These are phyloP conservation scores for Fulvia fulva DNA, from an alignment of 2,329 filamentous ascomycete species.

Conservation along the genomic window DNA sequence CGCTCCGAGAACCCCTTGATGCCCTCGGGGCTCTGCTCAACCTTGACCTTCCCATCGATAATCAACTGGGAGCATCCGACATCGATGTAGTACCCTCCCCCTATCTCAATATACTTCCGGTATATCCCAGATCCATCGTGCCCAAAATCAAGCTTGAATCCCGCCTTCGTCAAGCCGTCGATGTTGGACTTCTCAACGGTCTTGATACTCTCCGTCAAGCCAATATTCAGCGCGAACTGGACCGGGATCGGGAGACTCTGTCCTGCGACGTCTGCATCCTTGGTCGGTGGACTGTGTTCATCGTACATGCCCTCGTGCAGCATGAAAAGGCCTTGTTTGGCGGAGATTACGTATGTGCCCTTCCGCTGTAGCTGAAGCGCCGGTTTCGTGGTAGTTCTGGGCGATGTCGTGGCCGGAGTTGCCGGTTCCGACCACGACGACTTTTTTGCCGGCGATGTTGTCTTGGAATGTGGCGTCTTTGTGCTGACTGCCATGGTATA, in stretches of 20 bases:
- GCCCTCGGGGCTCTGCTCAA: slow-evolving; percentile 49
- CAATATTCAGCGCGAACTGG: slow-evolving; percentile 56
- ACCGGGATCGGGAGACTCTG: slow-evolving; percentile 58
- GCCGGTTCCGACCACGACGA: slow-evolving; percentile 48
- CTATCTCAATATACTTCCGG: slow-evolving; percentile 61
- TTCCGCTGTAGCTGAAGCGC: slow-evolving; percentile 63
- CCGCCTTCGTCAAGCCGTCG: slow-evolving; percentile 47
- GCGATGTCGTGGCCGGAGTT: slow-evolving; percentile 51
- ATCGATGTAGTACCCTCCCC: slow-evolving; percentile 68
- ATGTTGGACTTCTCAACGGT: slow-evolving; percentile 28
- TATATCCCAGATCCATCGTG: slow-evolving; percentile 56
- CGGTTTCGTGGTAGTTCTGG: slow-evolving; percentile 55
- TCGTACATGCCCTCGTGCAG: slow-evolving; percentile 46
- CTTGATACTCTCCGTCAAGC: slow-evolving; percentile 37
- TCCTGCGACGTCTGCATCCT: slow-evolving; percentile 62
- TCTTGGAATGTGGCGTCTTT: slow-evolving; percentile 7
- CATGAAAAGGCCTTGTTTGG: slow-evolving; percentile 51
- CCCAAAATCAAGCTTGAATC: slow-evolving; percentile 59
- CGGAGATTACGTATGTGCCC: slow-evolving; percentile 61
- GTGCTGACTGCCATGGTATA: slow-evolving; percentile 9
- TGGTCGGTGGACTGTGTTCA: slow-evolving; percentile 53
- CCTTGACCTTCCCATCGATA: slow-evolving; percentile 59
- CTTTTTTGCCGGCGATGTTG: slow-evolving; percentile 38
- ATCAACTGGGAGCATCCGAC: slow-evolving; percentile 62
- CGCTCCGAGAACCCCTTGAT: slow-evolving; percentile 49